phyloP scores from a whole-genome alignment of 305 asterid genomes.

The Fraxinus sp. region DNA sequence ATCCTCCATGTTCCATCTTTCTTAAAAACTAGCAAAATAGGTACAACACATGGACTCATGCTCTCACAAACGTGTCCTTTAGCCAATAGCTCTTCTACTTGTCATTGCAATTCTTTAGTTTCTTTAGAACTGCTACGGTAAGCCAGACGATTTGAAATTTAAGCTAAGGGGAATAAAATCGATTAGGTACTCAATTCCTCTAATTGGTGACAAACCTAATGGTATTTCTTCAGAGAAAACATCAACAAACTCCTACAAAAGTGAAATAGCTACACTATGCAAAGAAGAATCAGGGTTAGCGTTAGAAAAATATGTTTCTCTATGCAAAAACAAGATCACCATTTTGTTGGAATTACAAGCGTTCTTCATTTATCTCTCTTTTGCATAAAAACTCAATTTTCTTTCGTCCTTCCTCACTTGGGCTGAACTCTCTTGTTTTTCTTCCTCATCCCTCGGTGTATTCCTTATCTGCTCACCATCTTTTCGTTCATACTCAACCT shows the following conservation, averaged over 20 bases:
- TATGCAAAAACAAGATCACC: not conserved
- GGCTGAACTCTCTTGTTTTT: not conserved
- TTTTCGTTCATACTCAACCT: too few species aligned
- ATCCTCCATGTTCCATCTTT: not conserved
- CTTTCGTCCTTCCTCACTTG: not conserved
- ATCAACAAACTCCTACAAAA: not conserved
- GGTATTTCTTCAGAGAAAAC: not conserved
- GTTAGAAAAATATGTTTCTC: not conserved
- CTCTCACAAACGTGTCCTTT: not conserved
- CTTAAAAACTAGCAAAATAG: not conserved
- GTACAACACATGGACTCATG: not conserved
- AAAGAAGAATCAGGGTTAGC: not conserved
- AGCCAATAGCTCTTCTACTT: not conserved
- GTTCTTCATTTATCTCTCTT: not conserved
- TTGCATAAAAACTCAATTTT: not conserved
- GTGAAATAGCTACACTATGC: not conserved
- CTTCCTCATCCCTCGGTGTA: not conserved
- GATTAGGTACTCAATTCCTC: too few species aligned
- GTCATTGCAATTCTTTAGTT: not conserved
- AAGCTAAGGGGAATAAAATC: too few species aligned
- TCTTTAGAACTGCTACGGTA: not conserved
- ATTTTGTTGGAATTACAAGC: not conserved
- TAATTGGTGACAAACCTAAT: not conserved
- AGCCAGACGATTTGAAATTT: not conserved
- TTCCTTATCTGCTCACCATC: not conserved